A percentile compares a stretch with the other conserved stretches of the same genome.
Conservation (phyloP, 768 basidiomycete species). For the Lactarius evosmus region DNA sequence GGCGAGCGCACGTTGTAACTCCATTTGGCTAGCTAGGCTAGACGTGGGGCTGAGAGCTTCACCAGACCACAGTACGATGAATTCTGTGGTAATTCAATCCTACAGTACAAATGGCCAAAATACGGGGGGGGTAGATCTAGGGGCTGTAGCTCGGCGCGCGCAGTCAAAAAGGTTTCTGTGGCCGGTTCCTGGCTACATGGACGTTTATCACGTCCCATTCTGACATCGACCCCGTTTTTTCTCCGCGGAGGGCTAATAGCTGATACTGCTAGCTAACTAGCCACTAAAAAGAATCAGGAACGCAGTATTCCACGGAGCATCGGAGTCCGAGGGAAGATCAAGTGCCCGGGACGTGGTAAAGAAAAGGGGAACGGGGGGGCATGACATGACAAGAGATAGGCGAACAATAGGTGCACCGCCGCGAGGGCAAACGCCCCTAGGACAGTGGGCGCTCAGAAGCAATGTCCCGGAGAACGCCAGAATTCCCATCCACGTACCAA, state of each 20-base stretch:
- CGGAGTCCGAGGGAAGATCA: constrained; percentile 46
- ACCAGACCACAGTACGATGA: background rate
- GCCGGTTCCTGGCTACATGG: constrained; percentile 47
- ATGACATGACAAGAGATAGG: constrained; percentile 56
- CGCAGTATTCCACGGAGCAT: constrained; percentile 58
- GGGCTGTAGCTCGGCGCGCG: background rate
- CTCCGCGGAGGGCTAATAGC: constrained; percentile 41
- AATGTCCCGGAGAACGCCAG: constrained; percentile 54
- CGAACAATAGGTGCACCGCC: constrained; percentile 58
- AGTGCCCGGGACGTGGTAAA: background rate
- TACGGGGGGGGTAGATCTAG: constrained; percentile 37
- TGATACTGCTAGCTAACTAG: background rate
- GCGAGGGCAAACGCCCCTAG: constrained; percentile 44
- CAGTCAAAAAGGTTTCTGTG: background rate
- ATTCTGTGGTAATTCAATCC: background rate
- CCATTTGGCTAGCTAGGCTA: background rate
- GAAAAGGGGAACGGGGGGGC: constrained; percentile 35
- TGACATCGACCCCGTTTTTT: constrained; percentile 53
- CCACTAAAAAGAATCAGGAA: background rate
- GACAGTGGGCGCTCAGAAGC: constrained; percentile 46
- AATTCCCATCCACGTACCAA: constrained; percentile 66
- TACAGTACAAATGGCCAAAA: constrained; percentile 35
- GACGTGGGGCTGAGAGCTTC: background rate
- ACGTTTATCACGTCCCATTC: constrained; percentile 54
- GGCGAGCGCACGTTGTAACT: background rate